A percentile compares a stretch with the other conserved stretches of the same genome.
Evolutionary conservation across 1,284 basidiomycete genomes (phyloP).

Genomic region (Neolentinus lepideus): DNA sequence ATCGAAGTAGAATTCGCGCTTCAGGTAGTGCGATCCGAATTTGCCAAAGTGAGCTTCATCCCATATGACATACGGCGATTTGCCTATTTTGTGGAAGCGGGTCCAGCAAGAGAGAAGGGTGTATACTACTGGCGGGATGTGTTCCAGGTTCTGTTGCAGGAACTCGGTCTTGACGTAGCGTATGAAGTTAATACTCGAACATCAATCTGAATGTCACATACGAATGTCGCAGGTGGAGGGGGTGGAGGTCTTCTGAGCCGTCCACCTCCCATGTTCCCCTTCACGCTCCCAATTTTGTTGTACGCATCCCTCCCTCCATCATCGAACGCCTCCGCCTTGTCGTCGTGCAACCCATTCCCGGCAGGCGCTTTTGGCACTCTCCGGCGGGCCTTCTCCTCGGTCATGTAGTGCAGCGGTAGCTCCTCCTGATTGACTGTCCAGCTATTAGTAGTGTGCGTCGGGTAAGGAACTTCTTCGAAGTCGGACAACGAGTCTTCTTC

Average conservation of each 20-base stretch:
- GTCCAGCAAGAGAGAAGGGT: constrained; percentile 93
- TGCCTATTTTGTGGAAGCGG: constrained; percentile 92
- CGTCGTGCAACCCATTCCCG: constrained; percentile 27
- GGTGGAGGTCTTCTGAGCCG: constrained; percentile 48
- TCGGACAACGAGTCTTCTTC: constrained; percentile 40
- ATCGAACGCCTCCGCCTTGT: constrained; percentile 28
- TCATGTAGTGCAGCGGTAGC: constrained; percentile 65
- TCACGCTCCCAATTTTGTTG: constrained; percentile 40
- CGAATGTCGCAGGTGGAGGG: constrained; percentile 66
- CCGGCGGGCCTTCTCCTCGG: constrained; percentile 60
- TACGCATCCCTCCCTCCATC: constrained; percentile 74
- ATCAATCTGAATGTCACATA: constrained; percentile 28
- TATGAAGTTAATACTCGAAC: constrained; percentile 2
- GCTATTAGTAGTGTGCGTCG: constrained; percentile 30
- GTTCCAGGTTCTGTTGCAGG: constrained; percentile 76
- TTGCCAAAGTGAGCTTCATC: constrained; percentile 99
- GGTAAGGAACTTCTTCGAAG: constrained; percentile 65
- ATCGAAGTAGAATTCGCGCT: constrained; percentile 93
- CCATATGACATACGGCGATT: constrained; percentile 87
- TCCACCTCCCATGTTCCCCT: constrained; percentile 49
- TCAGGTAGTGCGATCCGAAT: constrained; percentile 94
- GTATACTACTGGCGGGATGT: constrained; percentile 81
- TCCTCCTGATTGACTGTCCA: constrained; percentile 35
- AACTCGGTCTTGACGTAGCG: constrained; percentile 55
- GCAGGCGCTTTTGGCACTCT: constrained; percentile 35